Conservation (phyloP, 768 basidiomycete species). For the Kwoniella sp. region DNA sequence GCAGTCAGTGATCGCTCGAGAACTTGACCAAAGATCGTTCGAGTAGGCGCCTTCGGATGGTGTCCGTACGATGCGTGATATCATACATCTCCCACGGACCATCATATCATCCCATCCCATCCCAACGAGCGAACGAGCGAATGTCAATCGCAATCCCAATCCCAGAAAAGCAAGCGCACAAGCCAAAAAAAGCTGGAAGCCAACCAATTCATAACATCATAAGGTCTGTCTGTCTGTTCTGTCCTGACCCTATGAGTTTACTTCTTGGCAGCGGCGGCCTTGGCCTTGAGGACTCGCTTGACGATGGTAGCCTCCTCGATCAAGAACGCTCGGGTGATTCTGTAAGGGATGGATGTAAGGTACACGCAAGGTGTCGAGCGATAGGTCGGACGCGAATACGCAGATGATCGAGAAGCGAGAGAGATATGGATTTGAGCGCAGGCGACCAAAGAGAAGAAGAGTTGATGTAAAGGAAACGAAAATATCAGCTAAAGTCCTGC, state of each 20-base stretch:
- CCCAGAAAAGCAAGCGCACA: background rate
- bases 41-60: no score
- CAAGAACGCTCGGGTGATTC: constrained; percentile 96
- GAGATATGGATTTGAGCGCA: background rate
- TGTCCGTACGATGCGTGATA: background rate
- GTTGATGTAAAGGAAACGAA: constrained; percentile 1
- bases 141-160: background rate
- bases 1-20: no score
- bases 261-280: constrained; percentile 58
- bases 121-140: background rate
- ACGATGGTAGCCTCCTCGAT: constrained; percentile 99
- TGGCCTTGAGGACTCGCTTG: constrained; percentile 97
- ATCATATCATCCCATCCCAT: background rate
- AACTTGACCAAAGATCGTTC: no score
- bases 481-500: constrained; percentile 15
- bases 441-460: no score
- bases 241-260: constrained; percentile 24
- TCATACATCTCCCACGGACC: constrained; percentile 9
- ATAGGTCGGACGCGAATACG: background rate
- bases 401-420: background rate
- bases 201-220: constrained; percentile 4
- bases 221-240: background rate
- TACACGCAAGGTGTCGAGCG: background rate
- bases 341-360: constrained; percentile 53
- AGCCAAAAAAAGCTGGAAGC: background rate